Conservation (phyloP, 2,329 filamentous ascomycete genomes). For the Aspergillus fijiensis region DNA sequence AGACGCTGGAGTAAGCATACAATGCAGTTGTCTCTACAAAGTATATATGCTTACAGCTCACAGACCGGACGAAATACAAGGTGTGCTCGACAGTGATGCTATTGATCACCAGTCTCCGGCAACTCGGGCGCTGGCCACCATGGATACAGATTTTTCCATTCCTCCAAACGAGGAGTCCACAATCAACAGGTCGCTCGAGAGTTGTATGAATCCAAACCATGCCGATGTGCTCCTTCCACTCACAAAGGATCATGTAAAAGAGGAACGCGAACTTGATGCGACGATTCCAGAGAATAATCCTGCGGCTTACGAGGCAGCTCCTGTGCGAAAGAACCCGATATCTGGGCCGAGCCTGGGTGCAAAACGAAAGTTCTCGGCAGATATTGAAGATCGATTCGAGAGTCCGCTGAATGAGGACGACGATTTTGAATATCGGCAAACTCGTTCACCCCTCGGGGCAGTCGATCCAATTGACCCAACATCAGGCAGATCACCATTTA, state of each 20-base stretch:
- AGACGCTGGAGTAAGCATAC: slow-evolving; percentile 53
- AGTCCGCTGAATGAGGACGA: slow-evolving; percentile 25
- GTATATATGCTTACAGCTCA: slow-evolving; percentile 2
- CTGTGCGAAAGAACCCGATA: neutral
- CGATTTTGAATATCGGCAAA: slow-evolving; percentile 35
- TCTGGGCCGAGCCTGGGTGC: slow-evolving; percentile 47
- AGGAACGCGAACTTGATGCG: slow-evolving; percentile 10
- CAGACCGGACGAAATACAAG: slow-evolving; percentile 39
- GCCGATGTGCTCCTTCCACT: slow-evolving; percentile 21
- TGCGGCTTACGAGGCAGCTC: slow-evolving; percentile 1
- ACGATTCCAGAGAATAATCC: neutral
- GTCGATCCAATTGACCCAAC: slow-evolving; percentile 10
- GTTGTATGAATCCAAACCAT: neutral
- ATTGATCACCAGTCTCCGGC: slow-evolving; percentile 13
- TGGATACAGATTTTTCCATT: slow-evolving; percentile 28
- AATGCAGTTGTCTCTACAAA: neutral
- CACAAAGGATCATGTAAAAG: neutral
- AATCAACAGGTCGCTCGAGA: neutral
- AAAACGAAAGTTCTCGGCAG: slow-evolving; percentile 58
- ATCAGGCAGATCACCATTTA: slow-evolving; percentile 12
- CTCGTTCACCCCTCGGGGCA: slow-evolving; percentile 19
- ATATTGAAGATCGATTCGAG: slow-evolving; percentile 47
- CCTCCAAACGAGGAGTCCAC: neutral
- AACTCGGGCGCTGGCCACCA: slow-evolving; percentile 32
- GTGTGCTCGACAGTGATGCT: slow-evolving; percentile 24